Percentiles rank a stretch among this genome's conserved stretches.
phyloP scores from a whole-genome alignment of 345 rosid species.

The Litchi chinensis region DNA sequence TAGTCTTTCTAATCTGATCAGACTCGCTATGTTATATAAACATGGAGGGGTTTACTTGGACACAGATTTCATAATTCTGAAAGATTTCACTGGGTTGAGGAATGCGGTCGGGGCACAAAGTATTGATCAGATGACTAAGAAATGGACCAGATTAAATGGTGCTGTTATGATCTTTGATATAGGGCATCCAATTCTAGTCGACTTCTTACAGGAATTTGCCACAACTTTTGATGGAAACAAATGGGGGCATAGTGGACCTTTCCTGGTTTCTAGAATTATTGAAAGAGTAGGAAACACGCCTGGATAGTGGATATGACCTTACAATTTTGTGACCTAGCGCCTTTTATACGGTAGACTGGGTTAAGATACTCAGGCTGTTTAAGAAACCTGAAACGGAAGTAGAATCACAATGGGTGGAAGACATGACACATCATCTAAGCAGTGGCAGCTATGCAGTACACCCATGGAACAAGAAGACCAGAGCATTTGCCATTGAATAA shows the following conservation, averaged over 20 bases:
- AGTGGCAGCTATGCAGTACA: conserved; percentile 44
- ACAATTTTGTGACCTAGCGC: conserved; percentile 61
- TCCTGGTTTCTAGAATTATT: conserved; percentile 60
- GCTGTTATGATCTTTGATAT: conserved; percentile 62
- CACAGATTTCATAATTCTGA: conserved; percentile 65
- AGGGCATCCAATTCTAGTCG: conserved; percentile 53
- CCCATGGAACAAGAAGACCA: conserved; percentile 53
- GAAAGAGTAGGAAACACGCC: conserved; percentile 32
- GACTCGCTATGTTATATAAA: conserved; percentile 55
- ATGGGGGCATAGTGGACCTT: conserved; percentile 87
- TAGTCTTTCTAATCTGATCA: conserved; percentile 61
- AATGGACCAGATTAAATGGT: conserved; percentile 68
- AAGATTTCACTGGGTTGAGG: conserved; percentile 45
- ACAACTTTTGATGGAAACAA: conserved; percentile 63
- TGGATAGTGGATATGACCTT: conserved; percentile 40
- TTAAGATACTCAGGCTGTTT: conserved; percentile 50
- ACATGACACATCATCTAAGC: conserved; percentile 33
- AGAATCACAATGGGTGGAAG: conserved; percentile 45
- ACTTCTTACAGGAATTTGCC: conserved; percentile 64
- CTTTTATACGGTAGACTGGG: conserved; percentile 67
- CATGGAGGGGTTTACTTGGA: conserved; percentile 80
- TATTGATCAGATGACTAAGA: conserved; percentile 37
- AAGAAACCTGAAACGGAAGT: conserved; percentile 45
- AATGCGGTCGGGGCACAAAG: conserved; percentile 74
- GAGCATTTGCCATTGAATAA: conserved; percentile 38